A percentile compares a stretch with the other conserved stretches of the same genome.
Evolutionary conservation across 306 rosid genomes (phyloP).

Genomic region (Rosa persica): DNA sequence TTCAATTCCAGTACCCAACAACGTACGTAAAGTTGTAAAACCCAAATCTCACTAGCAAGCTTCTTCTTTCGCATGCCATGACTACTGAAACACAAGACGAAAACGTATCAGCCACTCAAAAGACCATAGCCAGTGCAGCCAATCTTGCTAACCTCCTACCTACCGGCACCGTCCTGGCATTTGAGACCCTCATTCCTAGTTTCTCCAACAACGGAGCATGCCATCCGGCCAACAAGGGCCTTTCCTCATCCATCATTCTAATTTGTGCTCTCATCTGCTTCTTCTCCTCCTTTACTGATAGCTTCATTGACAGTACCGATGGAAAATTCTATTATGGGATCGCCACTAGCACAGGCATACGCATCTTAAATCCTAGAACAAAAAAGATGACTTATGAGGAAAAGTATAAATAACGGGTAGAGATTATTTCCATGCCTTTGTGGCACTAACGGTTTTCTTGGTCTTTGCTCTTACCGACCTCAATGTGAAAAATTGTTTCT

Average conservation of each 20-base stretch:
- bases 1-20: neutral
- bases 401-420: constrained; percentile 6
- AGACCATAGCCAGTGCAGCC: constrained; percentile 37
- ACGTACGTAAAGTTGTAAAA: neutral
- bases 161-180: constrained; percentile 39
- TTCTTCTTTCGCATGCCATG: neutral
- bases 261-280: constrained; percentile 34
- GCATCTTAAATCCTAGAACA: constrained; percentile 12
- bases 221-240: constrained; percentile 27
- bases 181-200: constrained; percentile 36
- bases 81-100: neutral
- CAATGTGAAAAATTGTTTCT: constrained; percentile 41
- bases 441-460: constrained; percentile 43
- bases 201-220: constrained; percentile 49
- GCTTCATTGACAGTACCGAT: constrained; percentile 6
- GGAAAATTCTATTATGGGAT: constrained; percentile 27
- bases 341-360: constrained; percentile 28
- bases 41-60: neutral
- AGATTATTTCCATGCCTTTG: constrained; percentile 40
- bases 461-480: constrained; percentile 38
- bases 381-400: neutral
- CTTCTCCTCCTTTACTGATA: constrained; percentile 37
- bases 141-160: constrained; percentile 44
- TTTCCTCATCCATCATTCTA: constrained; percentile 13
- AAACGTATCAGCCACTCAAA: neutral